Evolutionary conservation across 257 asterid genomes (phyloP).

Genomic region (Cruciata laevipes): DNA sequence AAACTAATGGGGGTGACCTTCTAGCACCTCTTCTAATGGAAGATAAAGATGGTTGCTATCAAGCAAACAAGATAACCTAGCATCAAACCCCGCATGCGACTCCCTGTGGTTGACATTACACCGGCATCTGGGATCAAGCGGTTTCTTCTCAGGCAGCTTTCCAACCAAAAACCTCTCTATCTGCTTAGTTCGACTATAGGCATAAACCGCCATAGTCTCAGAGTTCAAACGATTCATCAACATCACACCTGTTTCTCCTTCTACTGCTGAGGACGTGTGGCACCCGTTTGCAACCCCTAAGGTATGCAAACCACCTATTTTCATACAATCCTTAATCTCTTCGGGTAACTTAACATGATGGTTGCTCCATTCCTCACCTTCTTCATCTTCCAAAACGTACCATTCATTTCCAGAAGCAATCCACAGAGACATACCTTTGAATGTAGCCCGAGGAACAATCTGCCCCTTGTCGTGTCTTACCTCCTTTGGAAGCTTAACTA

Average conservation of each 20-base stretch:
- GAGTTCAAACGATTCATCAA: background rate
- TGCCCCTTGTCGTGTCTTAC: background rate
- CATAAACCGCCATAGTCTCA: background rate
- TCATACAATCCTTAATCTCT: background rate
- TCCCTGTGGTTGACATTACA: background rate
- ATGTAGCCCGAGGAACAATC: background rate
- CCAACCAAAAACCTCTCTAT: background rate
- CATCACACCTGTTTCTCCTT: background rate
- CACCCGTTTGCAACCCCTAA: background rate
- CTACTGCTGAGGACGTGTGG: background rate
- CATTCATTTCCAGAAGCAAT: background rate
- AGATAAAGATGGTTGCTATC: slow-evolving; percentile 1
- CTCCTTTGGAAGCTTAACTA: background rate
- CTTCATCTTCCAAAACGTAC: background rate
- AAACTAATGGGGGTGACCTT: background rate
- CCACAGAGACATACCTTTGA: background rate
- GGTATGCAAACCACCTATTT: background rate
- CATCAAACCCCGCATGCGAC: background rate
- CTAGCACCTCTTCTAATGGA: background rate
- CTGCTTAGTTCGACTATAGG: background rate
- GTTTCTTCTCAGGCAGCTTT: background rate
- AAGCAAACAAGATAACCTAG: background rate
- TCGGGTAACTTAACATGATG: background rate
- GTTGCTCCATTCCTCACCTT: background rate
- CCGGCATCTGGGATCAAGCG: slow-evolving; percentile 2